Evolutionary conservation across 2,329 filamentous ascomycete genomes (phyloP).

Genomic region (Mariannaea sp.): DNA sequence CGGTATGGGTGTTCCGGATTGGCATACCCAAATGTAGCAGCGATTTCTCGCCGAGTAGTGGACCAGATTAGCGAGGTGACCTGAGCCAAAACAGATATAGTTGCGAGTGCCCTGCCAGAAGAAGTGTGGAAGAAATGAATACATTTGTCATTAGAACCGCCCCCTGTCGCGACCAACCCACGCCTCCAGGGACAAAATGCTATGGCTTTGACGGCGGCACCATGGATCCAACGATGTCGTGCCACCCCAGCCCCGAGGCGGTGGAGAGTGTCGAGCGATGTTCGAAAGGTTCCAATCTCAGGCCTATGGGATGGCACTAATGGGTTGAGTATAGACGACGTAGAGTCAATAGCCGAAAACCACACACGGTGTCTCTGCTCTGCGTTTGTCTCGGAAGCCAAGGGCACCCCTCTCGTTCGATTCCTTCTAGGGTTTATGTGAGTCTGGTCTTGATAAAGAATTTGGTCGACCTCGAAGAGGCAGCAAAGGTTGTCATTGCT

Average conservation of each 20-base stretch:
- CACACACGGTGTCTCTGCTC: constrained; percentile 16
- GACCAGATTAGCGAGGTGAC: constrained; percentile 94
- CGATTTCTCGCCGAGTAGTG: constrained; percentile 81
- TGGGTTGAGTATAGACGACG: not conserved
- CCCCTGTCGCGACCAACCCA: constrained; percentile 84
- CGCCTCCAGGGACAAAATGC: constrained; percentile 96
- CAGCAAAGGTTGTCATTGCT: constrained; percentile 92
- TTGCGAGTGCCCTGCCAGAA: constrained; percentile 83
- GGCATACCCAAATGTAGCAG: constrained; percentile 90
- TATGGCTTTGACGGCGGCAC: constrained; percentile 92
- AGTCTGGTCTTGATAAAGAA: constrained; percentile 46
- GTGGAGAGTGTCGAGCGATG: constrained; percentile 46
- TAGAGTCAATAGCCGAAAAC: constrained; percentile 1
- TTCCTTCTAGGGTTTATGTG: constrained; percentile 11
- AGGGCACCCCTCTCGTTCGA: constrained; percentile 8
- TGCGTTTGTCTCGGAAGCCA: constrained; percentile 17
- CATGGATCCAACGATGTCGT: constrained; percentile 76
- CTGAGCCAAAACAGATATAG: constrained; percentile 90
- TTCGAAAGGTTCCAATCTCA: constrained; percentile 33
- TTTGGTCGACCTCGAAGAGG: constrained; percentile 72
- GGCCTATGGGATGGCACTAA: not conserved
- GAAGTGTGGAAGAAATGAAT: constrained; percentile 94
- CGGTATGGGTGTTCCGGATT: constrained; percentile 88
- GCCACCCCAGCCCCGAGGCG: constrained; percentile 60
- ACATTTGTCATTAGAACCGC: constrained; percentile 90